Evolutionary conservation across 768 basidiomycete species (phyloP).

Genomic region (Suillus lakei): DNA sequence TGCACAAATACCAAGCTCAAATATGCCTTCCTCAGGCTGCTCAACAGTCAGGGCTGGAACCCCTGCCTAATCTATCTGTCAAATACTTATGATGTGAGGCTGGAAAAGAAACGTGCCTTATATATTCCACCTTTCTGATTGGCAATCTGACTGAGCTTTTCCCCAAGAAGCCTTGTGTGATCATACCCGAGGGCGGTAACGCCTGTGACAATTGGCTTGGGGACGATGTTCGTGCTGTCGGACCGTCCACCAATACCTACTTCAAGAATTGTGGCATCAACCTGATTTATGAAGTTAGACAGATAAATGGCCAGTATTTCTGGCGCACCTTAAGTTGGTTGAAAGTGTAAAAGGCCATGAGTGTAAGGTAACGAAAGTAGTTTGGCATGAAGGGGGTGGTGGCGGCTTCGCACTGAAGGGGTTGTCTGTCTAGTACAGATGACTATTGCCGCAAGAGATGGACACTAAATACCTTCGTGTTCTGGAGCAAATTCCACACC

Average conservation of each 20-base stretch:
- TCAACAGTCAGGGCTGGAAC: constrained; percentile 86
- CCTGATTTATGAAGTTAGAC: constrained; percentile 32
- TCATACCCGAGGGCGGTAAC: constrained; percentile 92
- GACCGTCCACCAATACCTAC: constrained; percentile 95
- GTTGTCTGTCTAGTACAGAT: constrained; percentile 4
- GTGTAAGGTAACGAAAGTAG: constrained; percentile 93
- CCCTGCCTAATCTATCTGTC: constrained; percentile 52
- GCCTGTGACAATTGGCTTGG: constrained; percentile 87
- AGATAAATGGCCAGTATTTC: background rate
- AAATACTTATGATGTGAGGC: background rate
- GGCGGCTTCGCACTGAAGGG: constrained; percentile 46
- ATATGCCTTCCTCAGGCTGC: constrained; percentile 72
- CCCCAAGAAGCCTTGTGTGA: constrained; percentile 86
- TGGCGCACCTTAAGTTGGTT: constrained; percentile 61
- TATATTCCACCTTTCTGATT: constrained; percentile 97
- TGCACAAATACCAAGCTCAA: constrained; percentile 71
- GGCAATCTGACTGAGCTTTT: constrained; percentile 88
- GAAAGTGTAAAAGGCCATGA: constrained; percentile 92
- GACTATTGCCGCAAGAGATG: constrained; percentile 15
- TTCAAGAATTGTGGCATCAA: constrained; percentile 92
- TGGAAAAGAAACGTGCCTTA: constrained; percentile 58
- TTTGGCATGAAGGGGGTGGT: constrained; percentile 76
- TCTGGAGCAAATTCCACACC: constrained; percentile 86
- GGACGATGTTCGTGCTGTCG: constrained; percentile 96
- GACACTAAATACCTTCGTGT: constrained; percentile 46